Base-by-base conservation (phyloP, 108 stramenopile genomes). In the Skeletonema costatum region DNA sequence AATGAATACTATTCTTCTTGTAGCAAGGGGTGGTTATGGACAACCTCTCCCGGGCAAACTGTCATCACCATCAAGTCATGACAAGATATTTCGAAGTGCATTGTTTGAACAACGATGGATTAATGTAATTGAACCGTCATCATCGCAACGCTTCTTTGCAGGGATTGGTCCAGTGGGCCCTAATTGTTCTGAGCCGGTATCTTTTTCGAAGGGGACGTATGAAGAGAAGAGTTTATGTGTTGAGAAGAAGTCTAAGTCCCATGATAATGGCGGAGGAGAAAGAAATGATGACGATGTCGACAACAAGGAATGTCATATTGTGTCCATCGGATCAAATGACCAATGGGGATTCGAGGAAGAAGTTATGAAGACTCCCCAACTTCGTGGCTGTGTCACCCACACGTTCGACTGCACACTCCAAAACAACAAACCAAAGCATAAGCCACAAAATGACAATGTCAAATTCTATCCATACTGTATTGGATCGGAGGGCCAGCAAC, bases 21-120 rank as follows among this genome's bases (percentile, higher is more conserved):
- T 59, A 8, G 13, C 31, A 14, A 65, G 84, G 17, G 84, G 84
- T 14, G 84, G 84, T 17, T 85, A 85, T 35, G 84, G 78, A 5
- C 78, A 76, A 41, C 75, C 78, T 13, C 42, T 85, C 6, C 84
- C 84, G 4, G 79, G 78, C 16, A 32, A 50, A 25, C 65, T 70
- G 21, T 6, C 17, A 25, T 31, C 25, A 41, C 13, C 13, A 5
- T 25, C 21, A 5, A 25, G 16, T 30, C 0, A 67, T 39, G 35
- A 8, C 6, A 5, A 11, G 12, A 41, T 11, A 41, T 14, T 75
- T 4, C 56, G 76, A 5, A 51, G 66, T 10, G 13, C 44, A 19
- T 31, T 77, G 41, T 66, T 83, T 38, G 69, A 68, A 60, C 60
- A 68, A 17, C 60, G 82, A 32, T 83, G 77, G 77, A 67, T 83